Evolutionary conservation across 1,139 yeast genomes (phyloP).

Genomic region (Yamadazyma dushanensis): DNA sequence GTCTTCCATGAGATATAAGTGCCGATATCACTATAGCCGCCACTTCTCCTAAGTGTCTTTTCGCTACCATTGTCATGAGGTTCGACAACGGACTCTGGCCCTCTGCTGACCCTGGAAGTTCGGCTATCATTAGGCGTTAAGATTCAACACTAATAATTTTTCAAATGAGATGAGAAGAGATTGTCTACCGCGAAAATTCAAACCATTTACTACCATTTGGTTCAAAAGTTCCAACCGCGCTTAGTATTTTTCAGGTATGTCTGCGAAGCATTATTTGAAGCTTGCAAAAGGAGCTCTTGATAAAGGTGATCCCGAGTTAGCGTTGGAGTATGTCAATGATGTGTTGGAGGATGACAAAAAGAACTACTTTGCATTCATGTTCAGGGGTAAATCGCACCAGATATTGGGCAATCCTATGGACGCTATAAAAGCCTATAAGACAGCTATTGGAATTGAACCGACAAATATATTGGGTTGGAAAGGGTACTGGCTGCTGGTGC

Average conservation of each 20-base stretch:
- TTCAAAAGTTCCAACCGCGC: too few species aligned
- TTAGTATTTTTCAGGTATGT: too few species aligned
- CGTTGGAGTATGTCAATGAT: constrained; percentile 51
- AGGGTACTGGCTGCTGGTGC: constrained; percentile 57
- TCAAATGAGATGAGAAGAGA: constrained; percentile 4
- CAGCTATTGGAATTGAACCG: constrained; percentile 59
- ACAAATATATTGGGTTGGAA: constrained; percentile 73
- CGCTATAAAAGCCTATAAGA: constrained; percentile 51
- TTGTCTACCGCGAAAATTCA: constrained; percentile 2
- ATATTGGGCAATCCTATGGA: constrained; percentile 35
- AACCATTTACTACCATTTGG: neutral
- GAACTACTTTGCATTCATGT: constrained; percentile 66
- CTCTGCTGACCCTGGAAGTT: constrained; percentile 25
- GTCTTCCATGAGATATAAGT: constrained; percentile 60
- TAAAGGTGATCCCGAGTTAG: constrained; percentile 57
- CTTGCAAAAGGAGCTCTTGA: constrained; percentile 61
- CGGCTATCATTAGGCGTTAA: constrained; percentile 13
- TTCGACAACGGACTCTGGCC: constrained; percentile 64
- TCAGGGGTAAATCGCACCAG: constrained; percentile 60
- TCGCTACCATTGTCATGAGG: constrained; percentile 54
- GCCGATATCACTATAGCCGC: constrained; percentile 57
- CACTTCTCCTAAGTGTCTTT: constrained; percentile 61
- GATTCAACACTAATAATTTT: too few species aligned
- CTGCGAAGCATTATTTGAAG: constrained; percentile 38
- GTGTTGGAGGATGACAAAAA: constrained; percentile 54